Conservation (phyloP, 495 filamentous ascomycete species). For the Aspergillus kassunensis region DNA sequence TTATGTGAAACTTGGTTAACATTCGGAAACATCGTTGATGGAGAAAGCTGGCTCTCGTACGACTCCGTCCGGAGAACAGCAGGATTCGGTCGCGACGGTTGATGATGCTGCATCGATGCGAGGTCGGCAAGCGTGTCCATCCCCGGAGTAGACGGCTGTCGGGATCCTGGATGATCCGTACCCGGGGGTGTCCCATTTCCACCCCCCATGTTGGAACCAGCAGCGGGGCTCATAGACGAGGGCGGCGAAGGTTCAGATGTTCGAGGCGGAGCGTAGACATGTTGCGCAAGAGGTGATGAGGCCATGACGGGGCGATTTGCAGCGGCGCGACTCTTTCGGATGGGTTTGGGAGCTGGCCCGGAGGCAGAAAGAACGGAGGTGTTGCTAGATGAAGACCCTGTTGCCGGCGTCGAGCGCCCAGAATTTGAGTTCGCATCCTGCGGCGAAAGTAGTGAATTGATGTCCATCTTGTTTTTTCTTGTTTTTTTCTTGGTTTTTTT, state of each 20-base stretch:
- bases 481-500: too few relatives aligned
- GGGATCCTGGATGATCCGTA: slow-evolving; percentile 29
- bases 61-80: slow-evolving; percentile 44
- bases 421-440: slow-evolving; percentile 55
- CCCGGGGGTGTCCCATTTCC: slow-evolving; percentile 34
- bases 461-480: too few relatives aligned
- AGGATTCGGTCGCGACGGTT: slow-evolving; percentile 46
- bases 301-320: slow-evolving; percentile 32
- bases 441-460: slow-evolving; percentile 67
- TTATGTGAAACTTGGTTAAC: slow-evolving; percentile 51
- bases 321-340: slow-evolving; percentile 34
- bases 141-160: slow-evolving; percentile 53
- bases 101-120: slow-evolving; percentile 63
- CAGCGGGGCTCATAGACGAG: slow-evolving; percentile 17
- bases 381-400: slow-evolving; percentile 29
- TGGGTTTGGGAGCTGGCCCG: slow-evolving; percentile 30
- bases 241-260: slow-evolving; percentile 34
- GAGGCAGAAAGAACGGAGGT: slow-evolving; percentile 28
- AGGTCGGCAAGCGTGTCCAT: slow-evolving; percentile 66
- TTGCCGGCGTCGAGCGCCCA: slow-evolving; percentile 40
- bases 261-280: slow-evolving; percentile 33
- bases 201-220: slow-evolving; percentile 26
- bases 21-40: slow-evolving; percentile 42
- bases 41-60: slow-evolving; percentile 48
- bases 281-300: slow-evolving; percentile 42